Percentiles rank a stretch among this genome's conserved stretches.
phyloP scores from a whole-genome alignment of 805 yeast genomes.

The Candida multigemmis region DNA sequence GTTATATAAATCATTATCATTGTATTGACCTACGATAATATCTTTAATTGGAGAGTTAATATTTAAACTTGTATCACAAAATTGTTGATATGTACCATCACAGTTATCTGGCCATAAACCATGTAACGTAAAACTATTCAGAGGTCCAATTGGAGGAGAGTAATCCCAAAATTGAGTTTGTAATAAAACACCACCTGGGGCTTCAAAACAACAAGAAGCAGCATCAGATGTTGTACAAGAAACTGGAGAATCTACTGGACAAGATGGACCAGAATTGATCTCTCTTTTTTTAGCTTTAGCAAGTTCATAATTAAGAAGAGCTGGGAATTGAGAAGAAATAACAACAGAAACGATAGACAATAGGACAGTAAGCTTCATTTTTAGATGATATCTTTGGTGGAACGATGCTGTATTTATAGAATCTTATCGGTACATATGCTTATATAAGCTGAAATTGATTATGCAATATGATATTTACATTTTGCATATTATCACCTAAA shows the following conservation, averaged over 20 bases:
- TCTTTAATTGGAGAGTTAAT: constrained; percentile 26
- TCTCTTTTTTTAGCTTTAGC: no score
- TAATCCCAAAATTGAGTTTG: constrained; percentile 32
- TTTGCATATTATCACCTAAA: no score
- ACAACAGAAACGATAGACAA: no score
- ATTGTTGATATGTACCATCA: constrained; percentile 28
- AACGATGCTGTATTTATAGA: no score
- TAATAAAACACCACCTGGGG: constrained; percentile 29
- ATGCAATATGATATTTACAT: no score
- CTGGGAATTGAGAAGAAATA: no score
- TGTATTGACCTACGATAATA: constrained; percentile 16
- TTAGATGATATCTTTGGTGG: no score
- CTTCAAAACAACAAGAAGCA: constrained; percentile 39
- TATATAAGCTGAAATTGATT: no score
- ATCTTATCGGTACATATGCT: no score
- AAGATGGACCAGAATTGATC: no score
- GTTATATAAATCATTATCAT: constrained; percentile 14
- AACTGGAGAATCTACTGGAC: constrained; percentile 52
- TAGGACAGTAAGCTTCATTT: no score
- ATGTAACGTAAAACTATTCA: constrained; percentile 31
- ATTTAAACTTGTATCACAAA: constrained; percentile 23
- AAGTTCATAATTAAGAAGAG: no score
- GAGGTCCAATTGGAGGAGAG: constrained; percentile 19
- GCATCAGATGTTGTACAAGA: constrained; percentile 43
- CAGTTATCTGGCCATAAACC: constrained; percentile 38